Percentiles rank a stretch among this genome's conserved stretches.
Evolutionary conservation across 495 filamentous ascomycete species (phyloP).

Genomic region (Chaetomidium leptoderma): DNA sequence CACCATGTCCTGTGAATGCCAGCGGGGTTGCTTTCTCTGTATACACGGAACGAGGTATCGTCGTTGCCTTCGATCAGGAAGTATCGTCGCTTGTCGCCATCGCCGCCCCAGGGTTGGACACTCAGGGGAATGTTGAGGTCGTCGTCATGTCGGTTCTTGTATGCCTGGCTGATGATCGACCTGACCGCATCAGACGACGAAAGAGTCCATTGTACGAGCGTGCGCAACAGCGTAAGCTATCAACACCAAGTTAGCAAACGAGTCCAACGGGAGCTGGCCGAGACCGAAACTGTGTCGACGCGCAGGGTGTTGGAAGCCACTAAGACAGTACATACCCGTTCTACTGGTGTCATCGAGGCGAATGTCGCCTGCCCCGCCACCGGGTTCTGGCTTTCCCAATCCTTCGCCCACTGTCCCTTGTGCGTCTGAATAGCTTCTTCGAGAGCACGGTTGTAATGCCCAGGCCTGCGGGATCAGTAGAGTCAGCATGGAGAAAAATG

Average conservation of each 20-base stretch:
- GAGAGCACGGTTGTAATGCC: slow-evolving; percentile 85
- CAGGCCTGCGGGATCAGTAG: slow-evolving; percentile 49
- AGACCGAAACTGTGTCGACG: not conserved
- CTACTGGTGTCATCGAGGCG: slow-evolving; percentile 66
- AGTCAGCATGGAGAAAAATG: slow-evolving; percentile 13
- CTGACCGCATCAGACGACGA: slow-evolving; percentile 81
- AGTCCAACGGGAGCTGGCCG: not conserved
- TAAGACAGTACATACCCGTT: slow-evolving; percentile 65
- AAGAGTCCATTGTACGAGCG: slow-evolving; percentile 84
- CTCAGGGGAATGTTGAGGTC: slow-evolving; percentile 91
- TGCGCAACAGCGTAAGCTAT: slow-evolving; percentile 76
- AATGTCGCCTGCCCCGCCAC: slow-evolving; percentile 75
- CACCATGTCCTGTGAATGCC: slow-evolving; percentile 79
- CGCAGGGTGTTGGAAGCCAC: not conserved
- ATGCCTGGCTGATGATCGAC: slow-evolving; percentile 74
- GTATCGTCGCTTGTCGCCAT: slow-evolving; percentile 86
- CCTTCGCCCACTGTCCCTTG: slow-evolving; percentile 79
- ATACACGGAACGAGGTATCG: slow-evolving; percentile 91
- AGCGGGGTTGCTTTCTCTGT: slow-evolving; percentile 84
- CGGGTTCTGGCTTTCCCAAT: slow-evolving; percentile 84
- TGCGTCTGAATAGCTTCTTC: slow-evolving; percentile 89
- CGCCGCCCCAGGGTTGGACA: slow-evolving; percentile 89
- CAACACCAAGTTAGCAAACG: slow-evolving; percentile 1
- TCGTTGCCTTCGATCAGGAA: slow-evolving; percentile 92
- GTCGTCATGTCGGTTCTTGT: slow-evolving; percentile 88